A percentile compares a stretch with the other conserved stretches of the same genome.
Conservation (phyloP, 257 asterid genomes). For the Rubia yunnanensis region DNA sequence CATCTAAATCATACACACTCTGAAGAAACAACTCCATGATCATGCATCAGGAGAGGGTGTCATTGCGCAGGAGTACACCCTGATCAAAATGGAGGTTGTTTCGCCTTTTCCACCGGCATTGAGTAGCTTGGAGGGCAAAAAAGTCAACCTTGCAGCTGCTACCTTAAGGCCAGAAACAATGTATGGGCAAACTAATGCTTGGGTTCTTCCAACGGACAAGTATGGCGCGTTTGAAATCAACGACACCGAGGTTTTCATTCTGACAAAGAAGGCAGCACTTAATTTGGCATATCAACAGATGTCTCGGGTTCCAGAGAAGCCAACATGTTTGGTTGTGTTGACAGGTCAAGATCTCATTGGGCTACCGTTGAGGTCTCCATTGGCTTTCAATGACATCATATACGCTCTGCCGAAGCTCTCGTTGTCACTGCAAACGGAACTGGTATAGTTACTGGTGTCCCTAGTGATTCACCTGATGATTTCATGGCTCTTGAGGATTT, state of each 20-base stretch:
- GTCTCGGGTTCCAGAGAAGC: constrained; percentile 61
- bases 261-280: constrained; percentile 69
- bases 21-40: too few species aligned
- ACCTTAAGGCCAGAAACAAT: constrained; percentile 93
- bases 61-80: constrained; percentile 82
- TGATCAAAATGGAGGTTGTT: constrained; percentile 80
- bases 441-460: constrained; percentile 92
- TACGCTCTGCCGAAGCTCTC: constrained; percentile 85
- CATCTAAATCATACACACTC: too few species aligned
- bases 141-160: constrained; percentile 88
- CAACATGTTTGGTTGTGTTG: constrained; percentile 75
- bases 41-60: constrained; percentile 98
- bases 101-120: constrained; percentile 73
- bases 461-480: constrained; percentile 93
- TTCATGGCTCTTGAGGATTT: constrained; percentile 79
- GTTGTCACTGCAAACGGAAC: constrained; percentile 94
- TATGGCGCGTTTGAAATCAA: constrained; percentile 90
- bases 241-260: constrained; percentile 65
- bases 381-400: constrained; percentile 60
- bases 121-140: constrained; percentile 68
- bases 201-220: constrained; percentile 87
- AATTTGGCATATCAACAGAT: constrained; percentile 83
- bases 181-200: constrained; percentile 91
- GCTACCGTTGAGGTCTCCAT: constrained; percentile 61
- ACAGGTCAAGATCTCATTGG: constrained; percentile 90